phyloP scores from a whole-genome alignment of 495 filamentous ascomycete genomes.

The Neurospora intermedia region DNA sequence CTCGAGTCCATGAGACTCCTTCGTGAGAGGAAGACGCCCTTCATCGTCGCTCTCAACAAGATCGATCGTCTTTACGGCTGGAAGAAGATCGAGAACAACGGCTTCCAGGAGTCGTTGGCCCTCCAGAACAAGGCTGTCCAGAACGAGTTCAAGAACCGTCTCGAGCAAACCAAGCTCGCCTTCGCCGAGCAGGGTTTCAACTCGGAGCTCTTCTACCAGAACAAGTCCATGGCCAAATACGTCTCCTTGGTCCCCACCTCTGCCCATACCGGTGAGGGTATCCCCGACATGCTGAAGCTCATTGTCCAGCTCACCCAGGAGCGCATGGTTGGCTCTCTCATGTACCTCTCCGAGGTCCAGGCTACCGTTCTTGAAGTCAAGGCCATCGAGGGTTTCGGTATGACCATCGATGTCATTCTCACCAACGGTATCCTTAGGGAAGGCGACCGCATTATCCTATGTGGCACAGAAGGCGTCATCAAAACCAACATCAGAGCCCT shows the following conservation, averaged over 20 bases:
- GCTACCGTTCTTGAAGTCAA: conserved; percentile 98
- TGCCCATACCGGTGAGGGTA: conserved; percentile 95
- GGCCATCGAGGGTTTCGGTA: conserved; percentile 95
- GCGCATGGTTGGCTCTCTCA: conserved; percentile 92
- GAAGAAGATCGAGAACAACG: conserved; percentile 97
- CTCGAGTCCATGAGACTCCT: conserved; percentile 94
- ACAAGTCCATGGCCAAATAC: conserved; percentile 87
- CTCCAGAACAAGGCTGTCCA: conserved; percentile 91
- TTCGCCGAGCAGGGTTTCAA: conserved; percentile 98
- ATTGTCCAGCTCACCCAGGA: conserved; percentile 87
- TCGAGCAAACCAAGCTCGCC: conserved; percentile 83
- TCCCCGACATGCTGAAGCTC: conserved; percentile 97
- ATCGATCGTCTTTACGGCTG: conserved; percentile 98
- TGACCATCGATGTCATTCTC: conserved; percentile 95
- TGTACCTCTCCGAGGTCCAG: conserved; percentile 97
- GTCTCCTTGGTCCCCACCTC: conserved; percentile 96
- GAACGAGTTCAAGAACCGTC: conserved; percentile 84
- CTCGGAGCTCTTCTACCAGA: conserved; percentile 91
- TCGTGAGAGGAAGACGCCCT: conserved; percentile 88
- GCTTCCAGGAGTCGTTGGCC: conserved; percentile 82
- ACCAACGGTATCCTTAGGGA: conserved; percentile 93
- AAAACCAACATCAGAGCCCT: conserved; percentile 93
- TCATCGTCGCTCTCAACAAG: conserved; percentile 99
- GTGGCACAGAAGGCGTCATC: conserved; percentile 90
- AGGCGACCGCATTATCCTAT: conserved; percentile 89